Evolutionary conservation across 129 eudicot species (phyloP).

Genomic region (Centrapalus pauciflorus): DNA sequence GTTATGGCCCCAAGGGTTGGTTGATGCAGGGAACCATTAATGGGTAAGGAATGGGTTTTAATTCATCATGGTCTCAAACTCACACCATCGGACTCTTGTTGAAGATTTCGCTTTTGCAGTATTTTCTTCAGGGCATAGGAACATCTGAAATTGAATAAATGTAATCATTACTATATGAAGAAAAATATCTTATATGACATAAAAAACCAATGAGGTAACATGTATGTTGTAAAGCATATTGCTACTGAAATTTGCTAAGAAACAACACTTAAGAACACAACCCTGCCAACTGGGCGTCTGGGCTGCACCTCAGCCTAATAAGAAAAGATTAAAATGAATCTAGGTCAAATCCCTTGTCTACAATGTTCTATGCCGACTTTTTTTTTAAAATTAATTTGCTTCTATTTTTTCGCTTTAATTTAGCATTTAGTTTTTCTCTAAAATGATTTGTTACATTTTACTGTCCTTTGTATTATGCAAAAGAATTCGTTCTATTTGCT

Average conservation of each 20-base stretch:
- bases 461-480: too few species aligned
- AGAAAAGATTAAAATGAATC: not conserved
- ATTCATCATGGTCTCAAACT: conserved; percentile 1
- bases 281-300: too few species aligned
- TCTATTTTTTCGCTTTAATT: too few species aligned
- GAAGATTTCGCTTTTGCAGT: conserved; percentile 21
- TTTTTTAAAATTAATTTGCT: too few species aligned
- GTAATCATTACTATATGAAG: not conserved
- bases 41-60: not conserved
- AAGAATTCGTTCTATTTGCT: too few species aligned
- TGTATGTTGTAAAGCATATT: not conserved
- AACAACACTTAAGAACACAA: not conserved
- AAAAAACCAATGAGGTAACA: not conserved
- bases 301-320: too few species aligned
- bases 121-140: conserved; percentile 42
- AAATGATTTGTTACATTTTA: too few species aligned
- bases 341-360: not conserved
- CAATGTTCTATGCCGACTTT: too few species aligned
- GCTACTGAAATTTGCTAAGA: not conserved
- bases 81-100: conserved; percentile 20
- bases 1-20: not conserved
- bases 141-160: conserved; percentile 33
- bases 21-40: not conserved
- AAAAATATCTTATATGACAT: not conserved
- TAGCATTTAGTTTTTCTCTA: too few species aligned